phyloP scores from a whole-genome alignment of 106 monocot species.

The Gastrodia elata region DNA sequence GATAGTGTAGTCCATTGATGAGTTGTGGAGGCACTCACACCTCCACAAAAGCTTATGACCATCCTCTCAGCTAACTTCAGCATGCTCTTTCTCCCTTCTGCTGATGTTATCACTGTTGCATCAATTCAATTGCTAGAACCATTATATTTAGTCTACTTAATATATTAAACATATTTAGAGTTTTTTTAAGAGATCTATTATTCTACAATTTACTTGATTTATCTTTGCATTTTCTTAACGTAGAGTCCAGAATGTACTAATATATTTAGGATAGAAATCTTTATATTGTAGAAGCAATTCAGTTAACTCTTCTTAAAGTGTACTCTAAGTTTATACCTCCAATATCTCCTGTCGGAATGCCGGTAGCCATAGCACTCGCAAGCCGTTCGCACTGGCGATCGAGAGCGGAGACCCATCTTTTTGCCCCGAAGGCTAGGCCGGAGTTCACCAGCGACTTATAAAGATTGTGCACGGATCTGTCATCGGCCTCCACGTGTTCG shows the following conservation, averaged over 20 bases:
- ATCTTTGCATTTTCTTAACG: too few species aligned
- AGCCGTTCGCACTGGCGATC: constrained; percentile 87
- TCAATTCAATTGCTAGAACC: neutral
- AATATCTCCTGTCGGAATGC: constrained; percentile 64
- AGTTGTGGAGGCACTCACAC: constrained; percentile 63
- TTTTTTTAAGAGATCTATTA: too few species aligned
- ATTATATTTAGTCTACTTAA: too few species aligned
- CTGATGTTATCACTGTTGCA: constrained; percentile 50
- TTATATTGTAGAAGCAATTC: too few species aligned
- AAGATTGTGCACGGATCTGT: constrained; percentile 74
- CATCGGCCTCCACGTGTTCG: constrained; percentile 88
- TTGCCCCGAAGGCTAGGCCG: constrained; percentile 89
- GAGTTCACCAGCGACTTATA: constrained; percentile 78
- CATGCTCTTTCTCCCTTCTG: constrained; percentile 84
- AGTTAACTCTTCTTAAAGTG: too few species aligned
- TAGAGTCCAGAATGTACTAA: too few species aligned
- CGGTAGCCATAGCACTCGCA: constrained; percentile 86
- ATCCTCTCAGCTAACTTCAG: constrained; percentile 88
- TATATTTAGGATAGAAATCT: too few species aligned
- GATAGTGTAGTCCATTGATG: constrained; percentile 85
- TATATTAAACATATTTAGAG: too few species aligned
- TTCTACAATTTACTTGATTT: too few species aligned
- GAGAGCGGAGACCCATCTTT: constrained; percentile 64
- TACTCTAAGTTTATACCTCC: too few species aligned
- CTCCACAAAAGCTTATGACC: constrained; percentile 80